Evolutionary conservation across 208 protist genomes (phyloP).

Genomic region (Trypanosomatidae sp.): DNA sequence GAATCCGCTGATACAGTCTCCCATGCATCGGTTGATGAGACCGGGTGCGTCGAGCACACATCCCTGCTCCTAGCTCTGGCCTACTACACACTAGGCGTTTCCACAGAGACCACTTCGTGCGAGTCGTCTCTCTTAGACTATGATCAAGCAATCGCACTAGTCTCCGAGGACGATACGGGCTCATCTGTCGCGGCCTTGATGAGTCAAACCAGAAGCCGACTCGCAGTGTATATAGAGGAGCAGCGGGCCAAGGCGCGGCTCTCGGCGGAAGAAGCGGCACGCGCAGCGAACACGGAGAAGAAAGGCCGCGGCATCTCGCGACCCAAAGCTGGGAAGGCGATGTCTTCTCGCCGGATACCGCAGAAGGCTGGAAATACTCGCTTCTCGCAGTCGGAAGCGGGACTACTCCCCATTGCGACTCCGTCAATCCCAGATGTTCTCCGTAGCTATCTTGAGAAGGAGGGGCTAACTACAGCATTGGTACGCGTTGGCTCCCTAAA

Average conservation of each 20-base stretch:
- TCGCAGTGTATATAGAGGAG: slow-evolving; percentile 19
- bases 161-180: not conserved
- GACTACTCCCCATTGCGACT: slow-evolving; percentile 2
- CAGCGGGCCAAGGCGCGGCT: slow-evolving; percentile 7
- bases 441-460: slow-evolving; percentile 19
- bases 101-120: slow-evolving; percentile 15
- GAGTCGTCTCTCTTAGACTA: slow-evolving; percentile 20
- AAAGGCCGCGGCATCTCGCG: slow-evolving; percentile 4
- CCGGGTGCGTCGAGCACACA: not conserved
- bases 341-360: slow-evolving; percentile 8
- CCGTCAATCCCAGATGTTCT: slow-evolving; percentile 28
- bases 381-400: slow-evolving; percentile 5
- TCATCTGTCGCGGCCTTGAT: slow-evolving; percentile 9
- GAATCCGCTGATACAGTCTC: not conserved
- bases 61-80: slow-evolving; percentile 11
- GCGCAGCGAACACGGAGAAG: slow-evolving; percentile 11
- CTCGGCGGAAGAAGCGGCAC: slow-evolving; percentile 9
- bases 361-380: slow-evolving; percentile 14
- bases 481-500: slow-evolving; percentile 2
- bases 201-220: slow-evolving; percentile 7
- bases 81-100: slow-evolving; percentile 20
- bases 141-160: slow-evolving; percentile 15
- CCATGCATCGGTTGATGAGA: not conserved
- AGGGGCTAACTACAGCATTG: slow-evolving; percentile 23
- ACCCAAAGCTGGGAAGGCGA: not conserved